Percentiles rank a stretch among this genome's conserved stretches.
phyloP scores from a whole-genome alignment of 768 basidiomycete genomes.

The Pleurotus giganteus region DNA sequence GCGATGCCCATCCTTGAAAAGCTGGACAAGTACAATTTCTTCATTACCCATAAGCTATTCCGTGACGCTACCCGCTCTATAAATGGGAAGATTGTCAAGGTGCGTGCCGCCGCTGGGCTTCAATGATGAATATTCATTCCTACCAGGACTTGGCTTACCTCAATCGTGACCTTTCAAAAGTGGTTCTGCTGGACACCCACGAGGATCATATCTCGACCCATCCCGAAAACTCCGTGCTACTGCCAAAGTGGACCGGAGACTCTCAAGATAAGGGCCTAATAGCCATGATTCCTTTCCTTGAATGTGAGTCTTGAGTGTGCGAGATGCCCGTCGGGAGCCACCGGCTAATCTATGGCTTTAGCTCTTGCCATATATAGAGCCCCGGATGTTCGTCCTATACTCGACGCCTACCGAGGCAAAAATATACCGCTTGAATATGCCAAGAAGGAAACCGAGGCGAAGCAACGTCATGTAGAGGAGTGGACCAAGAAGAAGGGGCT shows the following conservation, averaged over 20 bases:
- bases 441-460: conserved; percentile 82
- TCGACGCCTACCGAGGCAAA: conserved; percentile 83
- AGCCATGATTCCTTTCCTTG: conserved; percentile 96
- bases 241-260: conserved; percentile 87
- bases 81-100: conserved; percentile 86
- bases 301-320: conserved; percentile 53
- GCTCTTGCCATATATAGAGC: conserved; percentile 93
- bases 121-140: background rate
- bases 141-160: conserved; percentile 86
- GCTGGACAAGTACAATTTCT: conserved; percentile 91
- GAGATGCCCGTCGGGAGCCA: background rate
- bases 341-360: conserved; percentile 26
- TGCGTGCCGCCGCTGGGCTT: conserved; percentile 19
- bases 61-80: conserved; percentile 86
- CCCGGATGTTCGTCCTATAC: conserved; percentile 81
- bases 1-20: conserved; percentile 88
- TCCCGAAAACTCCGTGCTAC: conserved; percentile 83
- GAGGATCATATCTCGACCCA: conserved; percentile 75
- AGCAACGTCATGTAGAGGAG: conserved; percentile 73
- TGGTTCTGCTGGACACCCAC: conserved; percentile 82
- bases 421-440: conserved; percentile 88
- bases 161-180: conserved; percentile 90
- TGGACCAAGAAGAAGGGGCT: conserved; percentile 60
- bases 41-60: conserved; percentile 87
- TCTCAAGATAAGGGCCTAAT: conserved; percentile 69